phyloP scores from a whole-genome alignment of 202 grass and related monocot genomes.

The Bolboschoenoplectus hybrid region DNA sequence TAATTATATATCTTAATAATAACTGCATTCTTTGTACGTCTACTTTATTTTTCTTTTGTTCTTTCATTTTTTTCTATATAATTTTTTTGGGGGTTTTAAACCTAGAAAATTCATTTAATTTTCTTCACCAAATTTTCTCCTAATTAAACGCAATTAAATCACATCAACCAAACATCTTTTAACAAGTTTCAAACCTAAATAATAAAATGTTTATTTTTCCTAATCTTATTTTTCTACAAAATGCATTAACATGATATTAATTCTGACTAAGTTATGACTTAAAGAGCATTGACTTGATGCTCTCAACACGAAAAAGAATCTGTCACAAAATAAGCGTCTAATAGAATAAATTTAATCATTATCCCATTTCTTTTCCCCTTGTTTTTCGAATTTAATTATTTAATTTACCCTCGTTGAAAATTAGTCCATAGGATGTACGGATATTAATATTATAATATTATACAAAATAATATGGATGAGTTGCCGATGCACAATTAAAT shows the following conservation, averaged over 20 bases:
- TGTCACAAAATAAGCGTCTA: too few species aligned
- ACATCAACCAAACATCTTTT: not conserved
- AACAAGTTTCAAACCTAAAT: not conserved
- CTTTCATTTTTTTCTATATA: not conserved
- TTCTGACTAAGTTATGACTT: not conserved
- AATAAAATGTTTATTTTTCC: not conserved
- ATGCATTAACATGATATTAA: not conserved
- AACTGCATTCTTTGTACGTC: not conserved
- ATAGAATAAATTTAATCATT: too few species aligned
- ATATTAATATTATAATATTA: not conserved
- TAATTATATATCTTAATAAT: not conserved
- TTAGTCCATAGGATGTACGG: not conserved
- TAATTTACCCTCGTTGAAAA: too few species aligned
- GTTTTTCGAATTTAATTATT: too few species aligned
- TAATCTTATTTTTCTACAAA: not conserved
- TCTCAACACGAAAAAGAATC: not conserved
- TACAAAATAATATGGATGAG: not conserved
- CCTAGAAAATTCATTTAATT: not conserved
- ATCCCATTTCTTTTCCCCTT: too few species aligned
- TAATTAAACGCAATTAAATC: slow-evolving; percentile 26
- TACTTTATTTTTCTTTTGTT: not conserved
- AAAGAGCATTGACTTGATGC: not conserved
- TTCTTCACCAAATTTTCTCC: not conserved
- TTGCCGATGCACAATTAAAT: not conserved
- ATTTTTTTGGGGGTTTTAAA: not conserved